These are phyloP conservation scores for Daldinia grandis DNA, from an alignment of 495 filamentous ascomycete species.

Conservation along the genomic window DNA sequence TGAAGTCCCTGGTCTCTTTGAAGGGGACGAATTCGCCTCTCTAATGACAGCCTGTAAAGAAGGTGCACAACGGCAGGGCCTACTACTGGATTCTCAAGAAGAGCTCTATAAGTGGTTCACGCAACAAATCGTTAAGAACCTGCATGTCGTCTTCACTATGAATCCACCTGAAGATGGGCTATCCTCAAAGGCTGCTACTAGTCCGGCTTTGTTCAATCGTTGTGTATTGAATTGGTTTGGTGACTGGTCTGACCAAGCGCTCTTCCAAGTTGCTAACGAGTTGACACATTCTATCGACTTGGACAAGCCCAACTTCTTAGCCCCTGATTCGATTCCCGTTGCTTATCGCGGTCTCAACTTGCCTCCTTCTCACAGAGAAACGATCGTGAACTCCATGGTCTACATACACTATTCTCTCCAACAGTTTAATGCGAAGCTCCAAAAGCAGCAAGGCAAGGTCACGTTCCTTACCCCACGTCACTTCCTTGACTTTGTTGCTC, in stretches of 20 bases:
- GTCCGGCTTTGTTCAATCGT: conserved; percentile 97
- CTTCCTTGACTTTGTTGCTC: conserved; percentile 97
- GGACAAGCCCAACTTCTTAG: conserved; percentile 80
- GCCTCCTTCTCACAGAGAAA: conserved; percentile 87
- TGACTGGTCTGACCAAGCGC: conserved; percentile 98
- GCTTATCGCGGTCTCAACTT: conserved; percentile 86
- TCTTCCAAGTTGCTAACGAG: conserved; percentile 97
- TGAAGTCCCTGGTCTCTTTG: conserved; percentile 96
- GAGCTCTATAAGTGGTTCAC: conserved; percentile 99
- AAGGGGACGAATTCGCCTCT: conserved; percentile 94
- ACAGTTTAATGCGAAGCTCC: conserved; percentile 84
- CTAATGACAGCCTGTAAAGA: conserved; percentile 99
- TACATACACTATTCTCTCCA: conserved; percentile 96
- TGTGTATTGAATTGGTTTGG: conserved; percentile 99
- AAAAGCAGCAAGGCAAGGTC: conserved; percentile 87
- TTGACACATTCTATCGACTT: conserved; percentile 95
- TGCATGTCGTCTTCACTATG: conserved; percentile 99
- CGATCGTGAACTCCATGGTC: conserved; percentile 97
- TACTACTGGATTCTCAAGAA: conserved; percentile 95
- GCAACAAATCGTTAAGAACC: conserved; percentile 96
- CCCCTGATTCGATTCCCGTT: conserved; percentile 92
- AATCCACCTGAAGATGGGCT: conserved; percentile 97
- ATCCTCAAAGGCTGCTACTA: conserved; percentile 94
- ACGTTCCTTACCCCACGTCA: conserved; percentile 96
- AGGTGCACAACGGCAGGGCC: conserved; percentile 93